Base-by-base conservation (phyloP, 768 basidiomycete genomes). In the Russula earlei region DNA sequence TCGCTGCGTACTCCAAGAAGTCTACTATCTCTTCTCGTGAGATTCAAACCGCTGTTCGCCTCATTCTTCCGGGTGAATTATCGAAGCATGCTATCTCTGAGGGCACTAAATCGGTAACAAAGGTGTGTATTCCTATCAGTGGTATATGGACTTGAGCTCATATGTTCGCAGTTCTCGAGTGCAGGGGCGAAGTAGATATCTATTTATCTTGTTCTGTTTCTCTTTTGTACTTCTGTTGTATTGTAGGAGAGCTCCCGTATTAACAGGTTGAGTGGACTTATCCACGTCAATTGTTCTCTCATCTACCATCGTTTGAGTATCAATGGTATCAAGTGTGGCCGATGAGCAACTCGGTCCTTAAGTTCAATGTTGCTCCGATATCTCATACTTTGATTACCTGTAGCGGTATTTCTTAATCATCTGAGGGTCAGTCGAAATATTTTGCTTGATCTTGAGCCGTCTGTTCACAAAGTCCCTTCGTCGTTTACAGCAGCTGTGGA, bases 51-150 rank as follows among this genome's bases (percentile, higher is more conserved):
- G 80, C 90, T 38, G 94, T 96, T 49, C 87, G 94, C 55, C 79
- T 95, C 43, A 96, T 98, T 67, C 85, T 98, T 25, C 93, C 94
- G 58, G 95, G 93, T 73, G 94, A 97, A 74, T 83, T 98, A 42
- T 89, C 93, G 67, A 98, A 98, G 78, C 95, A 98, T 69, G 95
- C 95, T 53, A 96, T 97, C 71, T 95, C 92, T 25, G 95, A 98
- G 72, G 95, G 95, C 55, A 85, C 81, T 49, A 85, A 85, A 74
- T 79, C 77, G 33, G 83, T 85, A 56, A 85, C 84, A 62, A 85
- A 84, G 74, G 72, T 71, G 45, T 27, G 64, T 57, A 34, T 27
- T 25, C 4, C 3, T n/a, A 19, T n/a, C 19, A 14, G 8, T 2
- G 3, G 8, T 34, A 15, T 42, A 3, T 29, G 29, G n/a, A n/a